Conservation (phyloP, 208 protist genomes). For the Wallacemonas rigidus region DNA sequence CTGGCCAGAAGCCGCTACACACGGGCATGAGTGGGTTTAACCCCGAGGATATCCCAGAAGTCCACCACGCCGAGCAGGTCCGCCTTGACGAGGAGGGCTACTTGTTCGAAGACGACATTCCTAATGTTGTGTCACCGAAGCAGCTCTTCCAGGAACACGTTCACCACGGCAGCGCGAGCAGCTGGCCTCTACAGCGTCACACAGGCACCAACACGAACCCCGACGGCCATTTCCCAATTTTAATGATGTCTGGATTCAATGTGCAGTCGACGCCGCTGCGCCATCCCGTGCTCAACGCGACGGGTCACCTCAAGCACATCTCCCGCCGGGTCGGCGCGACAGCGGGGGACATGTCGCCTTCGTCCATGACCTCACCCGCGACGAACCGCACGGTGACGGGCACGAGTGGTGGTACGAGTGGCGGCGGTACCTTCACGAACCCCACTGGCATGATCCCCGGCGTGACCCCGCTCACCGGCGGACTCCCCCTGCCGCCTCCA, state of each 20-base stretch:
- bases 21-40: slow-evolving; percentile 46
- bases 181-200: slow-evolving; percentile 15
- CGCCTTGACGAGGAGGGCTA: slow-evolving; percentile 42
- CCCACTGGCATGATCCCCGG: background rate
- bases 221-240: slow-evolving; percentile 47
- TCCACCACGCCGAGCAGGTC: slow-evolving; percentile 32
- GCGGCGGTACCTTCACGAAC: background rate
- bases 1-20: slow-evolving; percentile 32
- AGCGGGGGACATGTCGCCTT: background rate
- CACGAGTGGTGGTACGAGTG: background rate
- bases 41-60: slow-evolving; percentile 30
- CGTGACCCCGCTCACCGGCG: background rate
- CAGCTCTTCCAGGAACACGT: slow-evolving; percentile 38
- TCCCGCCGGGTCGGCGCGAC: background rate
- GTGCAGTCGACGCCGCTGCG: slow-evolving; percentile 59
- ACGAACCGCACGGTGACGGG: background rate
- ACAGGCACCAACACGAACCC: slow-evolving; percentile 41
- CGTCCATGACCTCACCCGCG: background rate
- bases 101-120: slow-evolving; percentile 78
- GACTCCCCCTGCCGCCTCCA: slow-evolving; percentile 8
- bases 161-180: slow-evolving; percentile 13
- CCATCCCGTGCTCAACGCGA: slow-evolving; percentile 39
- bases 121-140: slow-evolving; percentile 21
- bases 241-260: slow-evolving; percentile 77
- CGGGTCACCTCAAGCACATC: slow-evolving; percentile 18